These are phyloP conservation scores for Straminergon stramineum DNA, from an alignment of 225 moss, liverwort and hornwort genomes.

Conservation along the genomic window DNA sequence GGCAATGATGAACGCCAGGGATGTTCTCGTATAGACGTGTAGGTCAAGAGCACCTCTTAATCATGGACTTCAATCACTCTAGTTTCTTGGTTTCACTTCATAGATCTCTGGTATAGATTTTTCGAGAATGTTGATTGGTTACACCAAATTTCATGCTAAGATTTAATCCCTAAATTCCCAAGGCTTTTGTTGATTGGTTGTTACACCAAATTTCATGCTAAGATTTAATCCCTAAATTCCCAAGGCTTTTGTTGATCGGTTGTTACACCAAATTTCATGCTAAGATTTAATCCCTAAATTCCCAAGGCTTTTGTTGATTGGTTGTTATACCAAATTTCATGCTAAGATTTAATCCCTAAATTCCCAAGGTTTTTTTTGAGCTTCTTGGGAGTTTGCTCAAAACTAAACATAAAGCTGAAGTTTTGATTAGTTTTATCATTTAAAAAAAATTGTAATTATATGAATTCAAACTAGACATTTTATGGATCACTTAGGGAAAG, in stretches of 20 bases:
- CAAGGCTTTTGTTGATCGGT: background rate
- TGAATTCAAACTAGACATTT: background rate
- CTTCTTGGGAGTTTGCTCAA: background rate
- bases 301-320: background rate
- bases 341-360: background rate
- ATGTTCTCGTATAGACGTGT: background rate
- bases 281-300: background rate
- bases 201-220: background rate
- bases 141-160: background rate
- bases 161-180: background rate
- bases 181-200: background rate
- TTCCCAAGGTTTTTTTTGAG: background rate
- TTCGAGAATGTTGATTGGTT: too few species aligned
- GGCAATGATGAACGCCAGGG: background rate
- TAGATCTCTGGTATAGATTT: background rate
- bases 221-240: background rate
- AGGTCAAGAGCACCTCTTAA: background rate
- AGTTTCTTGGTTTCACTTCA: background rate
- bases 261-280: background rate
- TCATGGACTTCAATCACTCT: background rate
- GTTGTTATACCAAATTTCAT: background rate
- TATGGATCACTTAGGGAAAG: background rate
- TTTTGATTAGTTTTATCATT: background rate
- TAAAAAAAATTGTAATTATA: background rate
- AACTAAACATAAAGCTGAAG: background rate